phyloP scores from a whole-genome alignment of 208 protist genomes.

The Strigomonas culicis region DNA sequence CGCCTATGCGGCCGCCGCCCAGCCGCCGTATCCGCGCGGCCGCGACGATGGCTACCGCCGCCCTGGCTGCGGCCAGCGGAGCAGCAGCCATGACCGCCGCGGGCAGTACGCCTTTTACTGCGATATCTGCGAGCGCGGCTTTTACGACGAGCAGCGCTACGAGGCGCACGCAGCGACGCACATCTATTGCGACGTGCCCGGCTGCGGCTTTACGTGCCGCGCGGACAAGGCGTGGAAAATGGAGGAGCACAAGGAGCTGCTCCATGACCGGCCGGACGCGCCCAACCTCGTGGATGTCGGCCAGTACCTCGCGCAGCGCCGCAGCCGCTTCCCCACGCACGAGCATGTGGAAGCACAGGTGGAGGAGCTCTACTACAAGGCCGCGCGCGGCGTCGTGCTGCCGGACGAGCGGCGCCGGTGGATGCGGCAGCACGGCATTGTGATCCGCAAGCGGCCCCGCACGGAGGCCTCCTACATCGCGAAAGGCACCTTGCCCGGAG shows the following conservation, averaged over 20 bases:
- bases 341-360: constrained; percentile 71
- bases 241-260: constrained; percentile 81
- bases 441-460: constrained; percentile 62
- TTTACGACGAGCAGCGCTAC: constrained; percentile 45
- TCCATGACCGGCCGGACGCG: constrained; percentile 83
- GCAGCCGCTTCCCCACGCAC: constrained; percentile 73
- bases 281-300: constrained; percentile 68
- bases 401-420: constrained; percentile 77
- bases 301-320: constrained; percentile 67
- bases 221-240: constrained; percentile 64
- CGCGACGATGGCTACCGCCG: neutral
- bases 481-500: constrained; percentile 26
- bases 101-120: constrained; percentile 55
- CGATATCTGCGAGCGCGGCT: constrained; percentile 80
- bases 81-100: neutral
- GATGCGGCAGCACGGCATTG: constrained; percentile 78
- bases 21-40: too few relatives aligned
- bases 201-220: constrained; percentile 84
- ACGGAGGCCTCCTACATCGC: constrained; percentile 53
- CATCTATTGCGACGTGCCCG: constrained; percentile 74
- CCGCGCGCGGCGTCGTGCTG: constrained; percentile 63
- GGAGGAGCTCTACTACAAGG: constrained; percentile 87
- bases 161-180: constrained; percentile 61
- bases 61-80: neutral
- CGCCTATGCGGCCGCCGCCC: neutral